Percentiles rank a stretch among this genome's conserved stretches.
Evolutionary conservation across 1,284 basidiomycete species (phyloP).

Genomic region (Cryptococcus sp.): DNA sequence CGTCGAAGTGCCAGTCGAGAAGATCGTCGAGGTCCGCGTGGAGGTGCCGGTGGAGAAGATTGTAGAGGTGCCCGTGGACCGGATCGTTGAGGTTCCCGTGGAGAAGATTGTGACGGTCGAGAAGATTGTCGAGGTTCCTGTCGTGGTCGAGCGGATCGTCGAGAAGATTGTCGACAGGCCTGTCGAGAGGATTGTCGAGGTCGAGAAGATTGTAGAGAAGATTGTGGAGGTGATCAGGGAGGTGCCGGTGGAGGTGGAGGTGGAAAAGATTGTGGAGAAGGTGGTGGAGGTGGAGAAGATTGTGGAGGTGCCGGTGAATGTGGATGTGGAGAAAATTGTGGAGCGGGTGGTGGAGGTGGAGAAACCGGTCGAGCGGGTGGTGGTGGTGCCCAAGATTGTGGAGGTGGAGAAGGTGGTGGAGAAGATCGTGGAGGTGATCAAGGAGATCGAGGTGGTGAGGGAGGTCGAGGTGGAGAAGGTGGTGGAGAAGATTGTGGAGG

Average conservation of each 20-base stretch:
- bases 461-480: constrained; percentile 37
- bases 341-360: constrained; percentile 38
- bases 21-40: constrained; percentile 40
- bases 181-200: constrained; percentile 35
- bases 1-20: constrained; percentile 38
- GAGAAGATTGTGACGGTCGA: constrained; percentile 42
- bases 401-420: constrained; percentile 43
- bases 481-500: constrained; percentile 45
- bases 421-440: constrained; percentile 38
- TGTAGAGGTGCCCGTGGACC: constrained; percentile 25
- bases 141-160: constrained; percentile 39
- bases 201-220: constrained; percentile 39
- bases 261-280: constrained; percentile 42
- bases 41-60: constrained; percentile 32
- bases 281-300: constrained; percentile 36
- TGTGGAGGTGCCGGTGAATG: constrained; percentile 36
- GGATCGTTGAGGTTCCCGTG: constrained; percentile 32
- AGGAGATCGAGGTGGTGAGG: constrained; percentile 36
- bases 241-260: constrained; percentile 26
- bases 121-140: constrained; percentile 31
- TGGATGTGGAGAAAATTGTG: constrained; percentile 25
- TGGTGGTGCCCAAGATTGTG: constrained; percentile 43
- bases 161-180: constrained; percentile 39
- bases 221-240: constrained; percentile 31
- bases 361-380: constrained; percentile 41